These are phyloP conservation scores for Dryadomyces quercus-mongolicae DNA, from an alignment of 2,329 filamentous ascomycete species.

Conservation along the genomic window DNA sequence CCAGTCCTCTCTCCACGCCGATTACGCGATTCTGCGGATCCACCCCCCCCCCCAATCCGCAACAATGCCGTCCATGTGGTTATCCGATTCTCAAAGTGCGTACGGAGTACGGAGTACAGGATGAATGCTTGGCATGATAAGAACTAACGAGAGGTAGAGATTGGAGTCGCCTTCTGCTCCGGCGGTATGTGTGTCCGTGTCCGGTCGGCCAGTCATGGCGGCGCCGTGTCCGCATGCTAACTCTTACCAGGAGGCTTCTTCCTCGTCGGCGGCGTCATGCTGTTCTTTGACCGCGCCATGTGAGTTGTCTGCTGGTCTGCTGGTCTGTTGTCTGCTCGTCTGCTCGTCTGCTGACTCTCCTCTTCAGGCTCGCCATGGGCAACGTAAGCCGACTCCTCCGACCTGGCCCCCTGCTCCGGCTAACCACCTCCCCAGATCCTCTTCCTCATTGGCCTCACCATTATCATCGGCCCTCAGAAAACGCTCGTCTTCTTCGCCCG, in stretches of 20 bases:
- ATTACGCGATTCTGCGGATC: not conserved
- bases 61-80: constrained; percentile 80
- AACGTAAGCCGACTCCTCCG: constrained; percentile 47
- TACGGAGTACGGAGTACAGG: constrained; percentile 16
- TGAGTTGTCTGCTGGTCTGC: constrained; percentile 29
- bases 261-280: constrained; percentile 81
- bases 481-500: constrained; percentile 91
- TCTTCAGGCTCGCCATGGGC: constrained; percentile 87
- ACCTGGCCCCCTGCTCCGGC: not conserved
- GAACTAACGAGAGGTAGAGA: constrained; percentile 44
- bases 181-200: constrained; percentile 67
- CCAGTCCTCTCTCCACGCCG: not conserved
- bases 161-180: constrained; percentile 95
- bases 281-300: constrained; percentile 98
- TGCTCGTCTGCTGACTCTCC: not conserved
- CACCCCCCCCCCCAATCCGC: not conserved
- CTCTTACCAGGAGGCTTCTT: constrained; percentile 67
- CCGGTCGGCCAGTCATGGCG: too few species aligned
- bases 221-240: not conserved
- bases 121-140: not conserved
- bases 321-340: too few species aligned
- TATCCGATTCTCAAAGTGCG: constrained; percentile 90
- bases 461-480: constrained; percentile 88
- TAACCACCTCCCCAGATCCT: constrained; percentile 64
- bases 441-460: constrained; percentile 90